These are phyloP conservation scores for Phialophora verrucosa DNA, from an alignment of 2,329 filamentous ascomycete genomes.

Conservation along the genomic window DNA sequence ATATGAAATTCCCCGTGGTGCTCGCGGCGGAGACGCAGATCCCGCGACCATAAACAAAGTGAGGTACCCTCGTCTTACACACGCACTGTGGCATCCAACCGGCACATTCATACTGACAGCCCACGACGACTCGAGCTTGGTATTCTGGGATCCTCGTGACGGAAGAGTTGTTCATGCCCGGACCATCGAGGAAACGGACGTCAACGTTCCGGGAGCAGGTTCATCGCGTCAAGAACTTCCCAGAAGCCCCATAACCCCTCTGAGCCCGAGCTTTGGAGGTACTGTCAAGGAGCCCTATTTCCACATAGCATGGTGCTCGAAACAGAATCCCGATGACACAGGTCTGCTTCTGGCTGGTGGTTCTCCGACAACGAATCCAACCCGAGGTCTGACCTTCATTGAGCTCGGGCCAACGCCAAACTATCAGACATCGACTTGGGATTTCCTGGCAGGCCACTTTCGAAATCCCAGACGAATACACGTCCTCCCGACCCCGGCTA, in stretches of 20 bases:
- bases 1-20: conserved; percentile 80
- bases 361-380: conserved; percentile 66
- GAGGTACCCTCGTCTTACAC: conserved; percentile 75
- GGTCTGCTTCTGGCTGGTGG: conserved; percentile 86
- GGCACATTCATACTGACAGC: conserved; percentile 86
- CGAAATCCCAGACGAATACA: conserved; percentile 73
- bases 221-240: conserved; percentile 47
- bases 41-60: conserved; percentile 60
- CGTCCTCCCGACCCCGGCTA: conserved; percentile 75
- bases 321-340: conserved; percentile 91
- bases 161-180: conserved; percentile 82
- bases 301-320: conserved; percentile 89
- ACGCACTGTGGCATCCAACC: conserved; percentile 92
- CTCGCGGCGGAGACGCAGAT: conserved; percentile 77
- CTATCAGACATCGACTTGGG: conserved; percentile 91
- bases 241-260: conserved; percentile 6
- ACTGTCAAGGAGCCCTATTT: conserved; percentile 74
- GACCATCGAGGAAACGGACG: conserved; percentile 73
- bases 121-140: conserved; percentile 88
- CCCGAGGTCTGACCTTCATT: conserved; percentile 83
- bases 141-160: conserved; percentile 93
- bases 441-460: conserved; percentile 77
- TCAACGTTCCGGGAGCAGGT: conserved; percentile 68
- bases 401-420: conserved; percentile 88
- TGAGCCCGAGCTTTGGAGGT: conserved; percentile 46